Base-by-base conservation (phyloP, 1,284 basidiomycete species). In the Cryptococcus maquisensis region DNA sequence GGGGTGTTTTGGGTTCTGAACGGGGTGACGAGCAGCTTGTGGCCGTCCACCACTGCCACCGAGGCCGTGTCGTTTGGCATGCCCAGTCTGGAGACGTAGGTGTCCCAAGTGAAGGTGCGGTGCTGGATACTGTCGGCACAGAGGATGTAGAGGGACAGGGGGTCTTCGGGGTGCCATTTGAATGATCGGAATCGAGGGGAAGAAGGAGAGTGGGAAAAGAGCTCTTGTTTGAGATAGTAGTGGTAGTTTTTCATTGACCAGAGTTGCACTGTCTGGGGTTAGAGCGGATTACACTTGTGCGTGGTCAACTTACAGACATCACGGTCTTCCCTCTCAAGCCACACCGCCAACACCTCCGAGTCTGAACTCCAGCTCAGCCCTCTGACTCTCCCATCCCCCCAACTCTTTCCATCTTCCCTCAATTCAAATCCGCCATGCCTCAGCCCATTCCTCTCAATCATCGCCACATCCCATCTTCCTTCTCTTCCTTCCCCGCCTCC, bases 191-290 rank as follows among this genome's bases (percentile, higher is more conserved):
- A 89, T 37, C 82, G 81, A n/a, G 57, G 65, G 5, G 63, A 50
- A 3, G 68, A 57, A 0, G 81, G 79, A 4, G 55, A 40, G 37
- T 64, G 63, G 0, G 86, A 83, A 15, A 75, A 66, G 46, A 95
- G 79, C 68, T 94, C 90, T 69, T 93, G 89, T 74, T 96, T 96
- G 54, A 98, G 81, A 75, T 95, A 92, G 89, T 94, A 97, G 72
- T 97, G 88, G 74, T 96, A 98, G 73, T 99, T 99, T 47, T 88
- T 86, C 23, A 82, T 91, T 0, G 91, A 89, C 92, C 93, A 99
- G 2, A 98, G 78, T 76, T 99, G 96, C 20, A 98, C 90, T 86
- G 62, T 28, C 5, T 35, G 21, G 18, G 3, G 20, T 36, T 18
- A 39, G 21, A 20, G 42, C 24, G 24, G n/a, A n/a, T n/a, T n/a